Evolutionary conservation across 805 yeast species (phyloP), one percentile per base, ranked within the genome.

Genomic region (Yamadazyma endophytica): DNA sequence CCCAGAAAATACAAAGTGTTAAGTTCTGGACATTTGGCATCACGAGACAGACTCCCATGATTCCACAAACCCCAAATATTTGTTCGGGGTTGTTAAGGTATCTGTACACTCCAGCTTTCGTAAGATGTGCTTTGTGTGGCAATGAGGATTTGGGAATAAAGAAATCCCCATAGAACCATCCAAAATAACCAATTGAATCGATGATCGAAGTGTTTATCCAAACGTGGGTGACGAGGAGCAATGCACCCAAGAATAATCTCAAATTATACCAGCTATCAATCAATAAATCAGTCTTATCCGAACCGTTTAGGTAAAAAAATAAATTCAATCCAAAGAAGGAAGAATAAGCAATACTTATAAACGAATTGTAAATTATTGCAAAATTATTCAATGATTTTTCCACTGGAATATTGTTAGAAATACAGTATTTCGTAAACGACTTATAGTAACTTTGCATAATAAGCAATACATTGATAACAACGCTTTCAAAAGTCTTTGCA

Each of bases 91-190:
- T 82, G 52, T 84, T 84, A 50, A 84, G 67, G 54, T 82, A 84
- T 43, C 90, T 73, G 51, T 84, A 84, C 23, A 84, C 83, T 29
- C 95, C 95, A 20, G 84, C 82, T 40, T 80, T 80, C 0, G 89
- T 77, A 43, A 84, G 64, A 41, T 65, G 64, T 6, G 72, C 57
- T 34, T 64, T 65, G 15, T 63, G 64, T 5, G 54, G 50, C 41
- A 52, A 46, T 13, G 68, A 58, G 13, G 71, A 61, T 31, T 68
- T 72, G 21, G 82, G 76, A 36, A 82, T 60, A 56, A 83, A 84
- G 56, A 84, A 84, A 54, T 84, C 95, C 35, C 95, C 94, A 53
- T 80, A 84, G 47, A 83, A 84, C 92, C 92, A 84, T n/a, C 94
- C 92, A 55, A 79, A 82, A 39, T 81, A 82, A 2, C 90, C 90